Evolutionary conservation across 2,329 filamentous ascomycete genomes (phyloP).

Genomic region (Beauveria australis): DNA sequence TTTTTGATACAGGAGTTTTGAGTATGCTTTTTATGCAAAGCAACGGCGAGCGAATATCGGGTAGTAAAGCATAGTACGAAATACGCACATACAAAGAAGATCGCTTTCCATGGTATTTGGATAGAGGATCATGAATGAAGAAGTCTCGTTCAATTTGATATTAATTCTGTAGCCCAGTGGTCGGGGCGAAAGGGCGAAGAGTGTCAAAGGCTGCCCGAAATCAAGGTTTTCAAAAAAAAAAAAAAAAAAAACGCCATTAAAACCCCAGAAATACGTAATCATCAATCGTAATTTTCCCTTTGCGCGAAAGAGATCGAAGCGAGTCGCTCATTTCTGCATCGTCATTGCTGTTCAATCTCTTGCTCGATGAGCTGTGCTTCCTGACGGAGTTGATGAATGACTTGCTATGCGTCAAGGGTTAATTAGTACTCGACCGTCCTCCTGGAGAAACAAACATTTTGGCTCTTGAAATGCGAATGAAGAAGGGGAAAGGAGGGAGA

Average conservation of each 20-base stretch:
- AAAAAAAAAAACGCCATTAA: too few relatives aligned
- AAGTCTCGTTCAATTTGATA: neutral
- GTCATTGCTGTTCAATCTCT: constrained; percentile 24
- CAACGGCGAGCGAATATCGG: neutral
- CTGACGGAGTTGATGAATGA: constrained; percentile 51
- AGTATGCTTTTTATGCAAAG: neutral
- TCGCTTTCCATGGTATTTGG: neutral
- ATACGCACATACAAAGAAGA: neutral
- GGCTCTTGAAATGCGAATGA: neutral
- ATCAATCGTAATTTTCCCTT: neutral
- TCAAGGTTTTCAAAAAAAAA: too few relatives aligned
- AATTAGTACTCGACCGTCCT: neutral
- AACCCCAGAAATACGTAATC: neutral
- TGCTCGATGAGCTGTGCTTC: constrained; percentile 45
- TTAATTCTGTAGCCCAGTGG: neutral
- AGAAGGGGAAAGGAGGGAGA: neutral
- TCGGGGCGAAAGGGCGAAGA: too few relatives aligned
- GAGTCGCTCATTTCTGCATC: neutral
- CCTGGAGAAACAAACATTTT: neutral
- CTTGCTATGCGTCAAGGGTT: constrained; percentile 32
- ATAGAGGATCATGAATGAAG: neutral
- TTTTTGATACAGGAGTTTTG: neutral
- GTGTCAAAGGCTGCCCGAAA: too few relatives aligned
- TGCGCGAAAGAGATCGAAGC: neutral
- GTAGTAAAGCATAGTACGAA: neutral